Evolutionary conservation across 2,329 filamentous ascomycete species (phyloP), one percentile per base, ranked within the genome.

Genomic region (Alternaria sp.): DNA sequence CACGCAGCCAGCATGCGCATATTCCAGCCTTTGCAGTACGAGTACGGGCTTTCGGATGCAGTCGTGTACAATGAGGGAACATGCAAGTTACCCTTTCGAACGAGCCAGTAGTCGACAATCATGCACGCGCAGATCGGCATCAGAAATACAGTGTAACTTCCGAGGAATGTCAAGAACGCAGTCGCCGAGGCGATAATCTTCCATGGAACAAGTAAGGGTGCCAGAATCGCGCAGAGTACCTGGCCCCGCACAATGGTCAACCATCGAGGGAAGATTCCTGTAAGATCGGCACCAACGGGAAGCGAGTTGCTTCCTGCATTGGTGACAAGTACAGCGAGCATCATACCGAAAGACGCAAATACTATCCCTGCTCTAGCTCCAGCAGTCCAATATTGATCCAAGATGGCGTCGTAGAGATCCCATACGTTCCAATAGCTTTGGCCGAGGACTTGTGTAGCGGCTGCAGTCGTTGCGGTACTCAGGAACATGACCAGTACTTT

Each of bases 231-330:
- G 33, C 59, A 64, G 18, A 76, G 54, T 5, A 74, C 62, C 7
- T 70, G 65, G 1, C 71, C 75, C 6, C 75, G 66, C 1, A 72
- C 63, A 14, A 78, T 71, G 10, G 73, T 77, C 58, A 75, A 50
- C 60, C 67, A 74, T 44, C 68, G 69, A 14, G 73, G 73, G 25
- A 64, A 69, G 3, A 75, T 65, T n/a, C 64, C 67, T 11, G 66
- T 71, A 10, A 74, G 57, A 53, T 75, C 73, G 26, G 74, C 73
- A 44, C 71, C 73, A 11, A 69, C 67, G 3, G 70, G 69, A 7
- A 77, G 66, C 14, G 65, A 69, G 64, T 76, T 78, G 18, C 75
- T 72, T 15, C 67, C 68, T 12, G 76, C 66, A 41, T 77, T 77
- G 26, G 67, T 69, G 37, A 72, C 63, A 25, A 78, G 65, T 15